Evolutionary conservation across 805 yeast genomes (phyloP), one percentile per base, ranked within the genome.

Genomic region (Candida hispaniensis): DNA sequence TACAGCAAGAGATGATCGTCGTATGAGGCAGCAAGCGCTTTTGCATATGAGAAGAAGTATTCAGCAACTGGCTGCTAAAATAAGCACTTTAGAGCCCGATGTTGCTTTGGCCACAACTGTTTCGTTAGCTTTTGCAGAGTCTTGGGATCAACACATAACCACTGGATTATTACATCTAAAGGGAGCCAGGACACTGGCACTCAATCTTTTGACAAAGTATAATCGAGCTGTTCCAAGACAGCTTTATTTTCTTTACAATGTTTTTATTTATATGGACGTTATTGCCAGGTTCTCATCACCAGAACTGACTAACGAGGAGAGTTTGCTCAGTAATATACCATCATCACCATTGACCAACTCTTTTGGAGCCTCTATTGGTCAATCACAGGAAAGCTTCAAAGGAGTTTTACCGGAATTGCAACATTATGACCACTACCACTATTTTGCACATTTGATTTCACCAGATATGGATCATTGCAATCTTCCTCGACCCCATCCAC

Each of bases 251-350:
- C 54, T 73, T 24, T 70, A 71, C 55, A 73, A 75, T 46, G 64
- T 71, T n/a, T 76, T 79, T 74, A 60, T 74, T 26, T 76, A 76
- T 50, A 66, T 71, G 44, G 81, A 76, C 51, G 80, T 75, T 3
- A 53, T 76, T 40, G 73, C 80, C 1, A 69, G 77, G 40, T 66
- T 76, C 66, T 73, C 81, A 8, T 17, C 28, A 7, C 13, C 28
- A 7, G 28, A 18, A 1, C 14, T 13, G 0, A 64, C 75, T 15
- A 69, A 66, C 36, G 25, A 29, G 7, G 4, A 56, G 63, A 39
- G 50, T 55, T 39, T 30, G 46, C 47, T n/a, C 55, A 20, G n/a
- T n/a, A n/a, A n/a, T n/a, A n/a, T n/a, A n/a, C n/a, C n/a, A n/a
- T n/a, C n/a, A n/a, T n/a, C n/a, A n/a, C n/a, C n/a, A n/a, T n/a